Evolutionary conservation across 164 flowering plant species (phyloP), one percentile per base, ranked within the genome.

Genomic region (Vitis rupestris): DNA sequence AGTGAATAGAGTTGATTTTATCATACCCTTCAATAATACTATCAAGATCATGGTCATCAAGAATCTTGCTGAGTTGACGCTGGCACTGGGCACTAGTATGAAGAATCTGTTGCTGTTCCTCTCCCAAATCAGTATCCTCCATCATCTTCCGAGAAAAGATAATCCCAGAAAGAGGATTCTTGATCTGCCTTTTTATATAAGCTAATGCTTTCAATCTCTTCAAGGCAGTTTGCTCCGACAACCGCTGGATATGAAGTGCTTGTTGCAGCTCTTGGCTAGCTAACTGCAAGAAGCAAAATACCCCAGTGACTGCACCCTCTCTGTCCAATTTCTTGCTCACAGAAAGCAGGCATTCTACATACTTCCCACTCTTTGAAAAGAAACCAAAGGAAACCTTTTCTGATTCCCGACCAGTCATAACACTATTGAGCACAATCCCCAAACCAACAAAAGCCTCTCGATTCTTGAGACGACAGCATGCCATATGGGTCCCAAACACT

Each of bases 181-280:
- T 78, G 10, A 91, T 84, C 80, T 96, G 97, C 71, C 91, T 82
- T 78, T 85, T 96, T 27, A 90, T 81, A 70, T 96, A 96, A 67
- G 95, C 74, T 77, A 96, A 83, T 55, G 87, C 74, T 73, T 82
- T 89, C 75, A 87, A 75, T 65, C 94, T 90, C 79, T 85, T 93
- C 76, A 78, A 17, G 3, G 99, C 92, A 67, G 91, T 90, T 82
- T 88, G 88, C 76, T 96, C 98, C 2, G 96, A 75, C 51, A 96
- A 66, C 50, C 92, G 76, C 69, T 93, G 97, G 27, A 93, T 77
- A 73, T 91, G 95, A 66, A 96, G 90, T 50, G 98, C 98, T 66
- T 89, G 94, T 68, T 96, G 99, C 75, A 96, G 84, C 78, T 96
- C 99, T 64, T 61, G 90, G 75, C 99, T 96, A 10, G 95, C 97